A percentile compares a stretch with the other conserved stretches of the same genome.
Evolutionary conservation across 805 yeast species (phyloP).

Genomic region (Schwanniomyces yamadae): DNA sequence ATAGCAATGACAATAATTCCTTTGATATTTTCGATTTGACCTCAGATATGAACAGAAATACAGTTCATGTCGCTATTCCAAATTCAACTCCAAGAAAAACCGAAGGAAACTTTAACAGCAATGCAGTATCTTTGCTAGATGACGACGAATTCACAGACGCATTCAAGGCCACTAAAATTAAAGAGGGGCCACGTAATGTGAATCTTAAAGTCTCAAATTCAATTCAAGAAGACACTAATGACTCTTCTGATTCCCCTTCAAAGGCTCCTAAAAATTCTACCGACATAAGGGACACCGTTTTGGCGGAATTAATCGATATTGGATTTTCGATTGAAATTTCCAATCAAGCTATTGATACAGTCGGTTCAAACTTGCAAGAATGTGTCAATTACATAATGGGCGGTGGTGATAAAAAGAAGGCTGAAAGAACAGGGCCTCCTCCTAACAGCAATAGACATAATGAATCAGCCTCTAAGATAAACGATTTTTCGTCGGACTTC

Average conservation of each 20-base stretch:
- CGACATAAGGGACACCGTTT: constrained; percentile 42
- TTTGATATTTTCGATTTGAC: constrained; percentile 21
- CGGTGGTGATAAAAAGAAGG: constrained; percentile 45
- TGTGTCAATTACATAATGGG: constrained; percentile 70
- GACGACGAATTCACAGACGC: constrained; percentile 47
- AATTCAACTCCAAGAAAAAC: background rate
- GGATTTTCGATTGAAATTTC: constrained; percentile 70
- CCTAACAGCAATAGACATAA: constrained; percentile 13
- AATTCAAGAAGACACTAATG: no score
- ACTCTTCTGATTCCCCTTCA: background rate
- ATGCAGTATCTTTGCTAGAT: constrained; percentile 26
- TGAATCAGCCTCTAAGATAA: constrained; percentile 35
- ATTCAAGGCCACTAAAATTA: no score
- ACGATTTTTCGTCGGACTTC: constrained; percentile 55
- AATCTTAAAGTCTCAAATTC: no score
- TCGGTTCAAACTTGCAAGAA: constrained; percentile 59
- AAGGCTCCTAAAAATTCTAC: background rate
- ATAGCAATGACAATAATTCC: constrained; percentile 19
- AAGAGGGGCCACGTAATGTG: no score
- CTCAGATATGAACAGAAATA: background rate
- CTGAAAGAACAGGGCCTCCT: background rate
- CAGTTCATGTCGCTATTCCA: background rate
- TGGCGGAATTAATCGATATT: constrained; percentile 76
- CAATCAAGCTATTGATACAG: constrained; percentile 53
- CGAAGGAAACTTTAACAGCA: constrained; percentile 1